Evolutionary conservation across 23 red algal species (phyloP).

Genomic region (Gracilaria caudata): DNA sequence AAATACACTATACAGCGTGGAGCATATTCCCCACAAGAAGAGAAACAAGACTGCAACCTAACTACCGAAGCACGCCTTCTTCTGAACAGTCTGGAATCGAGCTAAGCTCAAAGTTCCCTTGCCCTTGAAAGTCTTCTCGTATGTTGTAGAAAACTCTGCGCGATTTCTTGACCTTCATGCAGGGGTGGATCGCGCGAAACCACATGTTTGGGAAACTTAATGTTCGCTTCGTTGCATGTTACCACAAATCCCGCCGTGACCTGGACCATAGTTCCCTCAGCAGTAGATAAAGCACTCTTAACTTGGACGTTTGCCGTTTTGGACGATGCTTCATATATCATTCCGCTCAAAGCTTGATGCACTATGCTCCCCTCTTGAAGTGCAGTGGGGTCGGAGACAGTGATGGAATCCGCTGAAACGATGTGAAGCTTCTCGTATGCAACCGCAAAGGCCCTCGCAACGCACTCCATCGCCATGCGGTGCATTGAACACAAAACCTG

Average conservation of each 20-base stretch:
- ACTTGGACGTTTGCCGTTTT: not conserved
- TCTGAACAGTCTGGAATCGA: too few species aligned
- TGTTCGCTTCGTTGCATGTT: not conserved
- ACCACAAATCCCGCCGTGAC: not conserved
- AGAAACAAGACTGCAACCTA: too few species aligned
- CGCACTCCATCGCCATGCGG: constrained; percentile 30
- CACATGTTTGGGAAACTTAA: not conserved
- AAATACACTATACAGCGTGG: not conserved
- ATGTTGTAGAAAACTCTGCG: not conserved
- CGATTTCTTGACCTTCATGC: not conserved
- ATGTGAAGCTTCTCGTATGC: constrained; percentile 9
- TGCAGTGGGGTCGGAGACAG: not conserved
- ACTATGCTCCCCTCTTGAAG: not conserved
- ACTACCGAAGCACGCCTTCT: too few species aligned
- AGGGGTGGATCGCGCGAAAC: not conserved
- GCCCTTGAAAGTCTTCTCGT: not conserved
- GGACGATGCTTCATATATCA: not conserved
- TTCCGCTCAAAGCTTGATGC: not conserved
- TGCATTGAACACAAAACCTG: constrained; percentile 41
- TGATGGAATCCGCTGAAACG: not conserved
- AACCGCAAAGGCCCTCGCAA: constrained; percentile 4
- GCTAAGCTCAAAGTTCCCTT: not conserved
- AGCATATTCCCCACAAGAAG: too few species aligned
- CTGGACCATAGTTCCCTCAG: not conserved
- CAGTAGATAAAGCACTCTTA: constrained; percentile 8